phyloP scores from a whole-genome alignment of 805 yeast species.

The Candida silvicultrix region DNA sequence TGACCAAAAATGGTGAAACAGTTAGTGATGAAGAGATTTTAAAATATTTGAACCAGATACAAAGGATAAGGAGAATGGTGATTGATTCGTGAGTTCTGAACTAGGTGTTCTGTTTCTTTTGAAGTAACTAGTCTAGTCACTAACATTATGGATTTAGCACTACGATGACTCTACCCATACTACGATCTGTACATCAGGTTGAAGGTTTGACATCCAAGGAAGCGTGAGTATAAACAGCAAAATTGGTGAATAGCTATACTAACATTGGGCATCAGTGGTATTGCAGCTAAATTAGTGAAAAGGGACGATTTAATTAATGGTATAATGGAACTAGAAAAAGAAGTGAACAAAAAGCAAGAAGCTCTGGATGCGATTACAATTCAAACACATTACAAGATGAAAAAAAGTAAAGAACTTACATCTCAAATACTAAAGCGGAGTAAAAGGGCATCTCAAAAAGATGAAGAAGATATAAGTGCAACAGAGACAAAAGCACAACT shows the following conservation, averaged over 20 bases:
- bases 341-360: not conserved
- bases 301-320: slow-evolving; percentile 11
- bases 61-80: not conserved
- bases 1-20: not conserved
- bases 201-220: slow-evolving; percentile 17
- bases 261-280: not conserved
- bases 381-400: not conserved
- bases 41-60: not conserved
- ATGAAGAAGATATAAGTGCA: not conserved
- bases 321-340: slow-evolving; percentile 3
- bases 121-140: not conserved
- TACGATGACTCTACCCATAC: slow-evolving; percentile 12
- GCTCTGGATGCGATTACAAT: not conserved
- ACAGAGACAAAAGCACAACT: not conserved
- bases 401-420: slow-evolving; percentile 1
- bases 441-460: not conserved
- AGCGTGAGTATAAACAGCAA: slow-evolving; percentile 1
- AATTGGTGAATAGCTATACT: not conserved
- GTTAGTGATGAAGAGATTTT: not conserved
- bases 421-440: not conserved
- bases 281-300: slow-evolving; percentile 3
- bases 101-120: not conserved
- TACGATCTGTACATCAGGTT: slow-evolving; percentile 20
- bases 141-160: slow-evolving; percentile 1
- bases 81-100: not conserved